A percentile compares a stretch with the other conserved stretches of the same genome.
These are phyloP conservation scores for Sphaceloma murrayae DNA, from an alignment of 2,329 filamentous ascomycete species.

Conservation along the genomic window DNA sequence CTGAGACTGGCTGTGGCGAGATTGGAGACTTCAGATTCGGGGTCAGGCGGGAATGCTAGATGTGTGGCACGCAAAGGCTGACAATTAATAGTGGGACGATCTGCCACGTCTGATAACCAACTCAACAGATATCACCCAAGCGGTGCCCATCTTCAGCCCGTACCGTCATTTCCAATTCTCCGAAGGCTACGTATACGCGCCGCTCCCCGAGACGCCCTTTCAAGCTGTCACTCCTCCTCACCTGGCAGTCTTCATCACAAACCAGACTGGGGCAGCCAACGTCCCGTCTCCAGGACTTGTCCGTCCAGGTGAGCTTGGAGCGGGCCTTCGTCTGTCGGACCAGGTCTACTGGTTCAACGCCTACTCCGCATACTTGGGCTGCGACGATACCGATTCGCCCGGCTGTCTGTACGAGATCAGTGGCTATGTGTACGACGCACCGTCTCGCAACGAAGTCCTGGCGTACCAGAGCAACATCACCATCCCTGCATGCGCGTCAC, in stretches of 20 bases:
- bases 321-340: slow-evolving; percentile 35
- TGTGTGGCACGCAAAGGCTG: too few relatives aligned
- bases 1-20: slow-evolving; percentile 32
- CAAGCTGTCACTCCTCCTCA: slow-evolving; percentile 38
- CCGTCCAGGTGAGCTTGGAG: slow-evolving; percentile 39
- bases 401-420: slow-evolving; percentile 38
- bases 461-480: slow-evolving; percentile 32
- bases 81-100: slow-evolving; percentile 28
- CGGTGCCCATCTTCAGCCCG: slow-evolving; percentile 38
- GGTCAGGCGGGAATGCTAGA: too few relatives aligned
- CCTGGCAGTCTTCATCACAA: slow-evolving; percentile 39
- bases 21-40: slow-evolving; percentile 35
- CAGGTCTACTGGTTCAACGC: slow-evolving; percentile 45
- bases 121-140: slow-evolving; percentile 27
- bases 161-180: slow-evolving; percentile 45
- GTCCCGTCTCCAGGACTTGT: slow-evolving; percentile 26
- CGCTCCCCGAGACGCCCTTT: slow-evolving; percentile 37
- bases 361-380: slow-evolving; percentile 39
- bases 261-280: slow-evolving; percentile 26
- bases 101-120: slow-evolving; percentile 29
- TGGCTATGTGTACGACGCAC: slow-evolving; percentile 36
- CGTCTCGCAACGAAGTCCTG: slow-evolving; percentile 28
- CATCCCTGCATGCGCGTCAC: slow-evolving; percentile 34
- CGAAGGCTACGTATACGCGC: slow-evolving; percentile 42
- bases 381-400: slow-evolving; percentile 34